A percentile compares a stretch with the other conserved stretches of the same genome.
Evolutionary conservation across 2,329 filamentous ascomycete genomes (phyloP).

Genomic region (Penicillium sp.): DNA sequence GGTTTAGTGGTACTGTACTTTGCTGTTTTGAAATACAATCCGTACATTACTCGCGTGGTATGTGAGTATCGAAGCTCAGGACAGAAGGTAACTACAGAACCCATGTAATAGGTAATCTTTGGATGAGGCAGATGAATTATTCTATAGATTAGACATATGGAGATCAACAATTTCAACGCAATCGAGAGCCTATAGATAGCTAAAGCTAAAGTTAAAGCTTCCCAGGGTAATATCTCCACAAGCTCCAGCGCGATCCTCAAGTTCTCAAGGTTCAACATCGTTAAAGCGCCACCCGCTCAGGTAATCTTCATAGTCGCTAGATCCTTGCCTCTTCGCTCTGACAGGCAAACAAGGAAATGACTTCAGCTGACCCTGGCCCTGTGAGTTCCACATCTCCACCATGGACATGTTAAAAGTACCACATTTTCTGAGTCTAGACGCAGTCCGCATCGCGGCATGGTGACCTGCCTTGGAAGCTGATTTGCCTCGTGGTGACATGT

Average conservation of each 20-base stretch:
- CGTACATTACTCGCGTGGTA: background rate
- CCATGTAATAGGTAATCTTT: no score
- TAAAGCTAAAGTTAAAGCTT: background rate
- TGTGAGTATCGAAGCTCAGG: background rate
- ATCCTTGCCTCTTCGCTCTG: constrained; percentile 12
- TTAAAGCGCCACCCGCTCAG: background rate
- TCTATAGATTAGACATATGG: background rate
- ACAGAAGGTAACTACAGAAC: no score
- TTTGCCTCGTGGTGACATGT: background rate
- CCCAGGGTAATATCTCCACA: background rate
- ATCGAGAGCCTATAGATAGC: background rate
- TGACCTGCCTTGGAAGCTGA: background rate
- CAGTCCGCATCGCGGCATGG: background rate
- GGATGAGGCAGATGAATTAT: background rate
- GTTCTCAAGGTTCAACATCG: background rate
- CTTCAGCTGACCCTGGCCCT: background rate
- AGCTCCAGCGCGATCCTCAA: background rate
- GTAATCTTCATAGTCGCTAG: constrained; percentile 9
- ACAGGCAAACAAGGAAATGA: constrained; percentile 13
- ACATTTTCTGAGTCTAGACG: background rate
- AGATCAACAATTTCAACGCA: background rate
- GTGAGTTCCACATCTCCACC: constrained; percentile 11
- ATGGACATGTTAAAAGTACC: constrained; percentile 1
- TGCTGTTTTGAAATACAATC: constrained; percentile 7
- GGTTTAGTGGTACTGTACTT: background rate